Base-by-base conservation (phyloP, 495 filamentous ascomycete species). In the Penicillium ucsense region DNA sequence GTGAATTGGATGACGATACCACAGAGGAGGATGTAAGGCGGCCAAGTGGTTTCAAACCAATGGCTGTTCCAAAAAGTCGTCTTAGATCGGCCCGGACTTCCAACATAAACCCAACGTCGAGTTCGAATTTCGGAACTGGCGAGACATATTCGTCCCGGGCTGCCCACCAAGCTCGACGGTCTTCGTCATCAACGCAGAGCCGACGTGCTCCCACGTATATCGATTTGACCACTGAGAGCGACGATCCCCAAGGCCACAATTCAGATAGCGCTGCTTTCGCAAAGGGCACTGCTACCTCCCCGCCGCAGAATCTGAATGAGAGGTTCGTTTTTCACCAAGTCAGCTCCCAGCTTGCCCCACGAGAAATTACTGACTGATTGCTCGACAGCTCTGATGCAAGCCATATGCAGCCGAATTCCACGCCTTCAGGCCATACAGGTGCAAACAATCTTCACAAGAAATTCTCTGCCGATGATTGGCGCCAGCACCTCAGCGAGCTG, bases 371-470 rank as follows among this genome's bases (percentile, higher is more conserved):
- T 50, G 29, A 31, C 32, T 8, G 20, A 9, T 31, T 33, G 31
- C 35, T 8, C 29, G 3, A n/a, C 38, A 57, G 59, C 28, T 35
- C 43, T 11, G 45, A 51, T 9, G 34, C 41, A 10, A n/a, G 42
- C 8, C 37, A 36, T n/a, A 41, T 38, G 35, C 32, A 38, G 30
- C 8, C 43, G 28, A 37, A 52, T 20, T 52, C 55, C 43, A 41
- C 55, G 8, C 43, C 51, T 12, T 64, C 59, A 30, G 66, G 56
- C 30, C 79, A 76, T 43, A 76, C 72, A 41, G 89, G 82, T 57
- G 72, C 81, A 32, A 85, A 88, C 54, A 81, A 82, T 51, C 83
- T 95, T 63, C 86, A 86, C 55, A 88, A 83, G 31, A 81, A 76
- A 41, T 87, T 86, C 57, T 78, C 77, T 8, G 74, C 81, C 0